These are phyloP conservation scores for Spathaspora sp. DNA, from an alignment of 1,139 yeast genomes.

Conservation along the genomic window DNA sequence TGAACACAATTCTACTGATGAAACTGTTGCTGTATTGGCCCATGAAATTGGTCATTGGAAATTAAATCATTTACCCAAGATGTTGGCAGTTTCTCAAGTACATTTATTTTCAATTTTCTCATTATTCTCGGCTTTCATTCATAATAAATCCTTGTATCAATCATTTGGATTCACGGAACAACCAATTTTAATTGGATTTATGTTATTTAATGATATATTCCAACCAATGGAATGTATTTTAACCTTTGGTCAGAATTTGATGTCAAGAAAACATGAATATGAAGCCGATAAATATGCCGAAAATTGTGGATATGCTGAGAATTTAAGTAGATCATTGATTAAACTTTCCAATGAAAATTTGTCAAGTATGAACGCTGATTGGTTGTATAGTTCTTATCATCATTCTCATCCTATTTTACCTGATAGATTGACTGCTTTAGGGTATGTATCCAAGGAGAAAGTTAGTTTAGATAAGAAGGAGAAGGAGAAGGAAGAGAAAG, in stretches of 20 bases:
- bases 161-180: conserved; percentile 74
- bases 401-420: conserved; percentile 89
- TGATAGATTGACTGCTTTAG: conserved; percentile 80
- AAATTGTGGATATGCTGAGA: conserved; percentile 65
- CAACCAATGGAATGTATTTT: conserved; percentile 73
- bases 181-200: conserved; percentile 80
- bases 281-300: conserved; percentile 91
- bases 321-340: conserved; percentile 71
- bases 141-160: conserved; percentile 71
- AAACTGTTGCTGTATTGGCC: conserved; percentile 91
- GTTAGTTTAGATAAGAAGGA: conserved; percentile 36
- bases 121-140: conserved; percentile 74
- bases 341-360: conserved; percentile 77
- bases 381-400: conserved; percentile 85
- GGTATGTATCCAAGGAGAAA: conserved; percentile 47
- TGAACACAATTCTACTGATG: conserved; percentile 70
- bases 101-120: conserved; percentile 67
- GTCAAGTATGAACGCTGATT: conserved; percentile 82
- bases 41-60: conserved; percentile 99
- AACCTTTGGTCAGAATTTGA: conserved; percentile 63
- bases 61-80: conserved; percentile 75
- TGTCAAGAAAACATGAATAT: conserved; percentile 84
- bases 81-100: conserved; percentile 61
- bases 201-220: conserved; percentile 70
- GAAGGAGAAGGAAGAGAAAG: conserved; percentile 42